phyloP scores from a whole-genome alignment of 106 monocot genomes.

The Dactylorhiza incarnata region DNA sequence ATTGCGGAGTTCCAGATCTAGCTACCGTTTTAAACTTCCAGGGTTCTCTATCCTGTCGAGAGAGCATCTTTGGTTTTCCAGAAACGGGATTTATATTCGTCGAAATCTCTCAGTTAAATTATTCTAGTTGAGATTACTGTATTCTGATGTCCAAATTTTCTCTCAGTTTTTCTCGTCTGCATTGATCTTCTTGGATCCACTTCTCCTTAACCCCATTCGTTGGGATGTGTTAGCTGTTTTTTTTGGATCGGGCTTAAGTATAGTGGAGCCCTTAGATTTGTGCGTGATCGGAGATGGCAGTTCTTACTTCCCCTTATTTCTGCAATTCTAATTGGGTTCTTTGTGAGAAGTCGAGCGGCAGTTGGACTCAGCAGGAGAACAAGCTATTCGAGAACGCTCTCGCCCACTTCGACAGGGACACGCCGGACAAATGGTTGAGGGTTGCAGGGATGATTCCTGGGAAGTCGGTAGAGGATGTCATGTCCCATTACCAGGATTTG shows the following conservation, averaged over 20 bases:
- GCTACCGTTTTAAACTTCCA: neutral
- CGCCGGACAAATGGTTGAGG: conserved; percentile 36
- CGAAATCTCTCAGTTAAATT: neutral
- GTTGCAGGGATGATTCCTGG: conserved; percentile 40
- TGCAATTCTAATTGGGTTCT: conserved; percentile 24
- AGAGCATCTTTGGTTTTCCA: neutral
- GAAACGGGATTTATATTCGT: neutral
- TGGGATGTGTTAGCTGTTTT: neutral
- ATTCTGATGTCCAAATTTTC: neutral
- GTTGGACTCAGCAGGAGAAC: conserved; percentile 46
- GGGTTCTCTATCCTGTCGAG: neutral
- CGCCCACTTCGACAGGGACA: conserved; percentile 30
- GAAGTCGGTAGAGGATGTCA: conserved; percentile 35
- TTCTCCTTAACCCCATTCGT: neutral
- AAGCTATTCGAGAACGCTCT: conserved; percentile 50
- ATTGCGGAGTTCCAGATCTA: neutral
- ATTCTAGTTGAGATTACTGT: neutral
- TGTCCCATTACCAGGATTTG: conserved; percentile 34
- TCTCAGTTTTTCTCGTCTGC: neutral
- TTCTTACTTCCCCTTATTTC: conserved; percentile 24
- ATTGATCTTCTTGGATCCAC: conserved; percentile 4
- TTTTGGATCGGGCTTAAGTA: no score
- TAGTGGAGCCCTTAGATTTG: conserved; percentile 1
- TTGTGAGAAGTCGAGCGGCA: conserved; percentile 2
- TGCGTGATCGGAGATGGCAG: conserved; percentile 12